These are phyloP conservation scores for Phytophthora idaei DNA, from an alignment of 352 stramenopile genomes.

Conservation along the genomic window DNA sequence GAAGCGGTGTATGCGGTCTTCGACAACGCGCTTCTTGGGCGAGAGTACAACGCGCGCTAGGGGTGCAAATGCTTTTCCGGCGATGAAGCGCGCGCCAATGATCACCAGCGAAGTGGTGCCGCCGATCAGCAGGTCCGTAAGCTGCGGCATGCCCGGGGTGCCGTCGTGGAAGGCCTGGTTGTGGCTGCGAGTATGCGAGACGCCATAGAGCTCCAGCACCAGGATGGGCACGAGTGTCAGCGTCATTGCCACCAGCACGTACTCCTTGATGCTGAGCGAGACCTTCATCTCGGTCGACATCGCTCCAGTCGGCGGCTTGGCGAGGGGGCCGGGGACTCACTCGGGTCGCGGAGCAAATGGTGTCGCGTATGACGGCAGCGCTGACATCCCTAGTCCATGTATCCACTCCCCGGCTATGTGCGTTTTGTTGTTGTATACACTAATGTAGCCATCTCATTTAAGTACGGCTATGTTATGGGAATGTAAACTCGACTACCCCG, in stretches of 20 bases:
- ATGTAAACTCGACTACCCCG: no score
- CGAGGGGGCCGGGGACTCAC: not conserved
- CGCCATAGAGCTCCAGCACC: slow-evolving; percentile 52
- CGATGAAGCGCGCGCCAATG: slow-evolving; percentile 46
- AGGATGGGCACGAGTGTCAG: slow-evolving; percentile 68
- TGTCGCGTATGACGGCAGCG: not conserved
- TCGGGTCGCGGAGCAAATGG: not conserved
- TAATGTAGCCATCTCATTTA: not conserved
- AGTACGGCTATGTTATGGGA: no score
- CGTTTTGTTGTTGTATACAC: not conserved
- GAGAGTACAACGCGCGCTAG: slow-evolving; percentile 53
- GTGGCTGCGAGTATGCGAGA: slow-evolving; percentile 47
- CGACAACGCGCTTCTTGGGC: slow-evolving; percentile 53
- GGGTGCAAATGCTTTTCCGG: slow-evolving; percentile 45
- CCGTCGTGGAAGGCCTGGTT: slow-evolving; percentile 32
- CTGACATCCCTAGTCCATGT: not conserved
- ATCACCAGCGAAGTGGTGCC: slow-evolving; percentile 42
- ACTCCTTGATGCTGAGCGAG: slow-evolving; percentile 61
- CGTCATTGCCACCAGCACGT: slow-evolving; percentile 61
- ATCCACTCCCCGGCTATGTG: not conserved
- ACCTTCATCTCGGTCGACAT: slow-evolving; percentile 71
- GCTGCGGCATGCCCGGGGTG: slow-evolving; percentile 52
- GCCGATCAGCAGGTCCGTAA: slow-evolving; percentile 45
- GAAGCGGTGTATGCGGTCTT: slow-evolving; percentile 70
- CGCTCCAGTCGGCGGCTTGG: slow-evolving; percentile 2